Percentiles rank a stretch among this genome's conserved stretches.
Conservation (phyloP, 345 rosid species). For the Populus deltoides region DNA sequence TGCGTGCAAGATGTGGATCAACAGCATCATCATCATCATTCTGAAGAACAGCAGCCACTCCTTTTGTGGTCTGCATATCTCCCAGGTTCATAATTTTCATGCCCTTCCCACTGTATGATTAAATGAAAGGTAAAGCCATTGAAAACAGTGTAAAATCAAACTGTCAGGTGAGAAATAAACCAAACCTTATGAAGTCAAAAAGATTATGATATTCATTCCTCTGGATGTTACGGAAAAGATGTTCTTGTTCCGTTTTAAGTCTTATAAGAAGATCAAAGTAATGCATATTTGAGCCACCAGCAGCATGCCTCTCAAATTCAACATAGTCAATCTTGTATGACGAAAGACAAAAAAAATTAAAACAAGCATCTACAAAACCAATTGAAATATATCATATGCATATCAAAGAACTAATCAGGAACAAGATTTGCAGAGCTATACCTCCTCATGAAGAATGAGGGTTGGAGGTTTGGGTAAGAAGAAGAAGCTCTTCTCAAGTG, state of each 20-base stretch:
- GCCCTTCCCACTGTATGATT: slow-evolving; percentile 64
- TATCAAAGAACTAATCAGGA: not conserved
- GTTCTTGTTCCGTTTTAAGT: slow-evolving; percentile 93
- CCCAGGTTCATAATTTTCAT: slow-evolving; percentile 92
- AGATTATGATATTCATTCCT: slow-evolving; percentile 94
- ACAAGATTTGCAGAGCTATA: slow-evolving; percentile 11
- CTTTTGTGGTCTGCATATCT: slow-evolving; percentile 49
- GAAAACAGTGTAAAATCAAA: not conserved
- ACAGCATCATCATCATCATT: slow-evolving; percentile 82
- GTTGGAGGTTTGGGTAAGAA: slow-evolving; percentile 98
- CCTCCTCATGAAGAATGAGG: slow-evolving; percentile 97
- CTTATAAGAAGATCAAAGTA: slow-evolving; percentile 93
- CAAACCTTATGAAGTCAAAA: slow-evolving; percentile 75
- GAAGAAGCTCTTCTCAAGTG: slow-evolving; percentile 97
- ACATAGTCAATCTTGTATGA: slow-evolving; percentile 74
- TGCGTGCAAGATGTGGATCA: slow-evolving; percentile 93
- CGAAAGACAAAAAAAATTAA: not conserved
- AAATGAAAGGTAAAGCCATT: slow-evolving; percentile 6
- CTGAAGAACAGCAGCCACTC: slow-evolving; percentile 73
- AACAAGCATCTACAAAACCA: slow-evolving; percentile 6
- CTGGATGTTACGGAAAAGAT: slow-evolving; percentile 92
- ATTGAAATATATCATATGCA: not conserved
- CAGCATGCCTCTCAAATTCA: slow-evolving; percentile 98
- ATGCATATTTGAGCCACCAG: slow-evolving; percentile 99
- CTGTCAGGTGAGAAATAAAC: slow-evolving; percentile 14